A percentile compares a stretch with the other conserved stretches of the same genome.
phyloP scores from a whole-genome alignment of 345 rosid species.

The Cardamine resedifolia region DNA sequence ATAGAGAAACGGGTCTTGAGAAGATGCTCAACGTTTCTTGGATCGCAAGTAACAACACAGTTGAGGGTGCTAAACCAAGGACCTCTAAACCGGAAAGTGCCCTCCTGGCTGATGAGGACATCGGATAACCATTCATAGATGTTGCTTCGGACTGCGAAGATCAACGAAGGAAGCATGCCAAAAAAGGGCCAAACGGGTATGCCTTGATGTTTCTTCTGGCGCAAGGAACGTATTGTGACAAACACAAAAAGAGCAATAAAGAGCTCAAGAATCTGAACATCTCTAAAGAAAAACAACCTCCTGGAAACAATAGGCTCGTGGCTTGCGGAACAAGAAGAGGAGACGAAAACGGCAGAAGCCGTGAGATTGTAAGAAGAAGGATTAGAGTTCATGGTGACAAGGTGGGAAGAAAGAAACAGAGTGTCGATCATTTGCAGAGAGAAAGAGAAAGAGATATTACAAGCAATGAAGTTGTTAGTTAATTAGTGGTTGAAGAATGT shows the following conservation, averaged over 20 bases:
- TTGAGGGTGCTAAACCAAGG: slow-evolving; percentile 70
- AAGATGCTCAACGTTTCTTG: slow-evolving; percentile 73
- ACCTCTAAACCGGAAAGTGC: slow-evolving; percentile 71
- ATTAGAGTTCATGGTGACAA: slow-evolving; percentile 7
- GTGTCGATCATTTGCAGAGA: slow-evolving; percentile 8
- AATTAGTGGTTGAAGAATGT: slow-evolving; percentile 26
- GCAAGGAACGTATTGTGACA: slow-evolving; percentile 42
- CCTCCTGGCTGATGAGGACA: slow-evolving; percentile 49
- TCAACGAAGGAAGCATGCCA: slow-evolving; percentile 80
- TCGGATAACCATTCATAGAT: slow-evolving; percentile 67
- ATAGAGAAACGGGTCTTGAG: slow-evolving; percentile 72
- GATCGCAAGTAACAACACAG: slow-evolving; percentile 71
- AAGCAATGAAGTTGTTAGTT: slow-evolving; percentile 36
- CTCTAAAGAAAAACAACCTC: slow-evolving; percentile 35
- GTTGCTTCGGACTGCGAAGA: slow-evolving; percentile 43
- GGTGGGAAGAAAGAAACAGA: not conserved
- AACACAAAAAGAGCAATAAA: slow-evolving; percentile 55
- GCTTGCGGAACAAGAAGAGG: not conserved
- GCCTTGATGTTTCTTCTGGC: slow-evolving; percentile 57
- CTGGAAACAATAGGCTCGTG: not conserved
- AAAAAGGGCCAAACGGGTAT: slow-evolving; percentile 74
- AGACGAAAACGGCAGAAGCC: not conserved
- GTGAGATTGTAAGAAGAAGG: slow-evolving; percentile 12
- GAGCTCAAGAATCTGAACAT: slow-evolving; percentile 59
- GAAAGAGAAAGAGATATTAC: slow-evolving; percentile 28